These are phyloP conservation scores for Phytophthora lateralis DNA, from an alignment of 352 stramenopile species.

Conservation along the genomic window DNA sequence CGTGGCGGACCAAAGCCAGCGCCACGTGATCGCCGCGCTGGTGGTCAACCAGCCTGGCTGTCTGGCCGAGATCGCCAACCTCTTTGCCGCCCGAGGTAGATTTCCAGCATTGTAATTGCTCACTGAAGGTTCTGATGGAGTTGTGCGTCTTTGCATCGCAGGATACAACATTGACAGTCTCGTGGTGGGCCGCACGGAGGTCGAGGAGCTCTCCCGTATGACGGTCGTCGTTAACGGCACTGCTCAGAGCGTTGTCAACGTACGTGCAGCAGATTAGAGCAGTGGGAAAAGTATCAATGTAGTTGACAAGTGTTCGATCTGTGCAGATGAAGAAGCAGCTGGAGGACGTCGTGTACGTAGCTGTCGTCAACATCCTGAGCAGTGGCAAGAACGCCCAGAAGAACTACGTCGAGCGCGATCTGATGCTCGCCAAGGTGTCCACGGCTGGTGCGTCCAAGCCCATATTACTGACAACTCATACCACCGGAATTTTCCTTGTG, in stretches of 20 bases:
- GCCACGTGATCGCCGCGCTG: constrained; percentile 84
- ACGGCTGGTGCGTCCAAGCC: constrained; percentile 57
- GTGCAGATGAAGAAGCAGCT: constrained; percentile 88
- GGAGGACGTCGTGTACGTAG: constrained; percentile 87
- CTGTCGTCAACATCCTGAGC: constrained; percentile 86
- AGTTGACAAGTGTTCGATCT: constrained; percentile 6
- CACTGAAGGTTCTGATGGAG: constrained; percentile 4
- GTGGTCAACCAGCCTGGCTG: constrained; percentile 87
- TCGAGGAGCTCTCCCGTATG: constrained; percentile 87
- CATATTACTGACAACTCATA: background rate
- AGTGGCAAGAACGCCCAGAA: constrained; percentile 65
- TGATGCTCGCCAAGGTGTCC: constrained; percentile 89
- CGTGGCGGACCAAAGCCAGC: constrained; percentile 50
- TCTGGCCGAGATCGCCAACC: constrained; percentile 86
- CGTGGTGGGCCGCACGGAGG: constrained; percentile 85
- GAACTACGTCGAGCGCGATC: constrained; percentile 87
- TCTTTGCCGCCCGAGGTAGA: constrained; percentile 77
- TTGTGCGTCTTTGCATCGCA: constrained; percentile 25
- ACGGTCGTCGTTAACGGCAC: constrained; percentile 86
- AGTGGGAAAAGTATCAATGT: background rate
- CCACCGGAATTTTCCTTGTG: constrained; percentile 12
- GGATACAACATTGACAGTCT: constrained; percentile 91
- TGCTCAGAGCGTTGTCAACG: constrained; percentile 79
- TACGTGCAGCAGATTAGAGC: constrained; percentile 23
- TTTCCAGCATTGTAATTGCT: background rate